Percentiles rank a stretch among this genome's conserved stretches.
phyloP scores from a whole-genome alignment of 768 basidiomycete genomes.

The Boletus tomentosulus region DNA sequence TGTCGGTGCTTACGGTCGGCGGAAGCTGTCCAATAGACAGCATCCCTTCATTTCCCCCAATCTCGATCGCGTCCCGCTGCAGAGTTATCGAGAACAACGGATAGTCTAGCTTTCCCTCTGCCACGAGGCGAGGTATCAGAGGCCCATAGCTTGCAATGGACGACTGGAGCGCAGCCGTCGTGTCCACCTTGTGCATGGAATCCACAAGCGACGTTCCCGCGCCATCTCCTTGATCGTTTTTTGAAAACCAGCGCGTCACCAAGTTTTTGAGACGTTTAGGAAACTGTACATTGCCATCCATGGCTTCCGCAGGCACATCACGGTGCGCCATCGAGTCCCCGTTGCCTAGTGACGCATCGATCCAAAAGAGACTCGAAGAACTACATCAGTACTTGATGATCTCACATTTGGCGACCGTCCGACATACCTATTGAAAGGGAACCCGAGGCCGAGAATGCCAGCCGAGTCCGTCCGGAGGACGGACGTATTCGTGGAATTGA shows the following conservation, averaged over 20 bases:
- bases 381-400: background rate
- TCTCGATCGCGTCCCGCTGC: constrained; percentile 63
- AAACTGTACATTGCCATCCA: background rate
- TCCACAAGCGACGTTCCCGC: constrained; percentile 1
- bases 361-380: constrained; percentile 44
- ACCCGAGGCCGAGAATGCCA: constrained; percentile 74
- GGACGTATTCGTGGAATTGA: constrained; percentile 65
- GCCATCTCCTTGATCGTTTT: background rate
- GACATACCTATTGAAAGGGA: constrained; percentile 63
- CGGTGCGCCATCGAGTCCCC: background rate
- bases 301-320: background rate
- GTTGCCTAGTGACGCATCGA: constrained; percentile 30
- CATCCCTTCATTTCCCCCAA: constrained; percentile 65
- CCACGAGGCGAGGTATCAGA: constrained; percentile 44
- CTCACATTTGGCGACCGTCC: background rate
- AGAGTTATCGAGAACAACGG: constrained; percentile 58
- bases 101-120: constrained; percentile 31
- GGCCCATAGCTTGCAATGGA: constrained; percentile 44
- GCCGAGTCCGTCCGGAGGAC: constrained; percentile 51
- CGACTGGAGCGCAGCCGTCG: constrained; percentile 32
- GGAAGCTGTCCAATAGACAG: constrained; percentile 68
- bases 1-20: constrained; percentile 39
- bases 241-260: constrained; percentile 19
- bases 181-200: constrained; percentile 8
- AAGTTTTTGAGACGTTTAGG: constrained; percentile 10